Evolutionary conservation across 1,284 basidiomycete genomes (phyloP), one percentile per base, ranked within the genome.

Genomic region (Papiliotrema terrestris): DNA sequence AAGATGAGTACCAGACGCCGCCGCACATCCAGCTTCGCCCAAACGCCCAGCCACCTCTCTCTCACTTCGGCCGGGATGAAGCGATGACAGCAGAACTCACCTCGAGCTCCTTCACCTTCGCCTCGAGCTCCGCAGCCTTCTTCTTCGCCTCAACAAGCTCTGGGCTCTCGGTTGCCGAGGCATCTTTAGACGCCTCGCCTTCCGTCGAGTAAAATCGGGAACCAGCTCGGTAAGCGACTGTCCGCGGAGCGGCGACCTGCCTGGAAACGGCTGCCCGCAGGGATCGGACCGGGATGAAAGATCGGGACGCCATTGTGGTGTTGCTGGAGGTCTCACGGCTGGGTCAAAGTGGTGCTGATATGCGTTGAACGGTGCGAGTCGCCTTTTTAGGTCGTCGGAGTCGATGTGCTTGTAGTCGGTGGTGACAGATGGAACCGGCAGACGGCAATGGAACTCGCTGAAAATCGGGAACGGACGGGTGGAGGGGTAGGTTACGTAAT

Each of bases 51-150:
- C 29, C 5, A 32, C 29, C 29, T 6, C 29, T 32, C 29, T 5
- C 29, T 11, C 11, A 5, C 11, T 11, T 32, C 29, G 29, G 29
- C 29, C 29, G 29, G 29, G 11, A 32, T 6, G 29, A 41, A 22
- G 17, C 44, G 19, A 45, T 15, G 38, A 43, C n/a, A 20, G 9
- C 19, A 20, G 35, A 25, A 67, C 71, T 50, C 54, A 74, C 74
- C 65, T 73, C 69, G 17, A 75, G 51, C 49, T 74, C 68, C 57
- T 71, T 68, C 46, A 67, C 55, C 55, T 69, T 59, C 22, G 58
- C 57, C 46, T 71, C 67, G 15, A 69, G 48, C 39, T 68, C 64
- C 17, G 57, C 45, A 6, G 63, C 59, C 43, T 61, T 59, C 36
- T 65, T 60, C 49, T 66, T 65, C 20, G 58, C 66, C 26, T 66